Evolutionary conservation across 2,329 filamentous ascomycete genomes (phyloP), one percentile per base, ranked within the genome.

Genomic region (Colletotrichum higginsianum): DNA sequence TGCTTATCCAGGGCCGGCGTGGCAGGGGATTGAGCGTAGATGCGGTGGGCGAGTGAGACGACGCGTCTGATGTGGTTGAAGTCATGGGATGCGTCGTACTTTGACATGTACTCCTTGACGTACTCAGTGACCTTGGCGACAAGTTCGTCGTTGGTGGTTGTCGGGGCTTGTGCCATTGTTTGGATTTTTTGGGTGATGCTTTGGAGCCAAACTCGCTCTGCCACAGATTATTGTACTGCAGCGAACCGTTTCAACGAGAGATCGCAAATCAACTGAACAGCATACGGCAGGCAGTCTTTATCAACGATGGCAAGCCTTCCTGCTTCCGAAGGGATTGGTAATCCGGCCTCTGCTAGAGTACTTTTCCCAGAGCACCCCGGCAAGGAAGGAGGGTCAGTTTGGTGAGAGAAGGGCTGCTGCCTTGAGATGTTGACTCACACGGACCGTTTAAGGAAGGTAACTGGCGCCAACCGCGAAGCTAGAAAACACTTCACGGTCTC

Each of bases 1-100:
- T 85, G 83, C 4, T 82, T 83, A 79, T 93, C 86, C 40, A 83
- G 78, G 21, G 77, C 55, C 49, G 75, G 67, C 5, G 52, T 55
- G 15, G 76, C 67, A 49, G 78, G 73, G 8, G 79, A 76, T 6
- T 58, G 52, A 23, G 73, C 26, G 60, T 84, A 78, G 73, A 95
- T 92, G 75, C 88, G 84, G 56, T 89, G 89, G 8, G 94, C 89
- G 46, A 96, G 88, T n/a, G 88, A 87, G 26, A 95, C 84, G 26
- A 98, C 95, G 64, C 95, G 92, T 74, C 90, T 85, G 77, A 98
- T 93, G 81, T 98, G 95, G 67, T 89, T 85, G 85, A 94, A 97
- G 84, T 97, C 94, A 84, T 98, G 95, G 2, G 94, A 97, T 62
- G 90, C 90, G 82, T 98, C 95, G 82, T 94, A 94, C 74, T 89